Base-by-base conservation (phyloP, 176 grass and related monocot species). In the Calamus simplicifolius region DNA sequence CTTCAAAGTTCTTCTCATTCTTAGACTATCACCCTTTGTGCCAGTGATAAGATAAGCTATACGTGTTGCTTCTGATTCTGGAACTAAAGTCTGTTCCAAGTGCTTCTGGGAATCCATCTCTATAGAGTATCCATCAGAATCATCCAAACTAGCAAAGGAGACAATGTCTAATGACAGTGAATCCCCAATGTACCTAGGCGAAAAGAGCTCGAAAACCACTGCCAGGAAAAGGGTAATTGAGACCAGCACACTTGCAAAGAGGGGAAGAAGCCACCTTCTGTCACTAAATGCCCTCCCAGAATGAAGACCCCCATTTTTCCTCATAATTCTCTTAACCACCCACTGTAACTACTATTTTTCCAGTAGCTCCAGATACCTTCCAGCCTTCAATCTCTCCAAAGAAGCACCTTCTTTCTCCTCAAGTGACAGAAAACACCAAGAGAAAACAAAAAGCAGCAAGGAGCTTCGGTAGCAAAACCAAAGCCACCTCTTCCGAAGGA, bases 41-140 rank as follows among this genome's bases (percentile, higher is more conserved):
- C 93, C 93, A 49, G 89, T 89, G 2, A 98, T 80, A 1, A 98
- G 77, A 29, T 98, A 98, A 16, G 93, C 87, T 58, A 98, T 76
- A 21, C 93, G 75, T 30, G 93, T 87, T 23, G 84, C 62, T 49
- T 82, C 87, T 0, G 76, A 56, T 43, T 69, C 80, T 2, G 67
- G 72, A 79, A 16, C 74, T 19, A 0, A 62, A 65, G 4, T 71
- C 59, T 12, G 70, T n/a, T 61, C 75, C 70, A 16, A 71, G 71
- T 5, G 67, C 67, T 50, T 73, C 59, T 51, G 85, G 53, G 58
- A 26, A 8, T 68, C 78, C 13, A 68, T 18, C 12, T 79, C 74
- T 2, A 62, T 48, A 19, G 38, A 63, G 25, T 63, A 61, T 0
- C 5, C 16, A 2, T 66, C 62, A n/a, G 71, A 25, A 30, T 52